Evolutionary conservation across 768 basidiomycete genomes (phyloP), one percentile per base, ranked within the genome.

Genomic region (Rhodotorula toruloides): DNA sequence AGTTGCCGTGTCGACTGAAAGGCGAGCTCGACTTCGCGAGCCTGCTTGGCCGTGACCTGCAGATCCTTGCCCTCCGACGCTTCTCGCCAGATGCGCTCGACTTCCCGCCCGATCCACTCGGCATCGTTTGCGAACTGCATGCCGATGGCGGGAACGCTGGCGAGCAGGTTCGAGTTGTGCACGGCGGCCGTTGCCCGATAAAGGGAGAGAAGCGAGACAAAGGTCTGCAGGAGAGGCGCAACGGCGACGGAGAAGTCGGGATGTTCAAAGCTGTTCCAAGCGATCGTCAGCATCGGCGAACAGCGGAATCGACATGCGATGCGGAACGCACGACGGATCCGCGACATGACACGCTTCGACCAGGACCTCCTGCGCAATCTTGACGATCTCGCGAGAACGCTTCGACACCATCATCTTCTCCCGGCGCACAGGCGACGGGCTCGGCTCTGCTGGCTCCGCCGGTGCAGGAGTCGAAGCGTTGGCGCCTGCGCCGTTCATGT

Each of bases 71-170:
- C 58, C 25, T 47, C 49, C 4, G 54, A 64, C 29, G 49, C 50
- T 19, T 57, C 25, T 31, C 54, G 52, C 58, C 53, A 74, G 11
- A 63, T 32, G 8, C 57, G 50, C 19, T 61, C 58, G 8, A 74
- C 70, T 29, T 74, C 66, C 4, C 49, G 43, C 0, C 78, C 73
- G 12, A 81, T 73, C 69, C 77, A 76, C 1, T 71, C 55, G 37
- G 72, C 73, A 53, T 81, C 80, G 73, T 81, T 81, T 43, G 75
- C 74, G 63, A 78, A 76, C 66, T 81, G 80, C 76, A 81, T 78
- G 0, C 77, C 77, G 27, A 81, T 61, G 11, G 77, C 76, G 1
- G 79, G 80, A 12, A 79, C 77, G 58, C 54, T 67, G 22, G 56
- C 42, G 47, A 71, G 66, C 25, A 79, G 70, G 1, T 67, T 47